phyloP scores from a whole-genome alignment of 495 filamentous ascomycete species.

The Aspergillus saccharolyticus region DNA sequence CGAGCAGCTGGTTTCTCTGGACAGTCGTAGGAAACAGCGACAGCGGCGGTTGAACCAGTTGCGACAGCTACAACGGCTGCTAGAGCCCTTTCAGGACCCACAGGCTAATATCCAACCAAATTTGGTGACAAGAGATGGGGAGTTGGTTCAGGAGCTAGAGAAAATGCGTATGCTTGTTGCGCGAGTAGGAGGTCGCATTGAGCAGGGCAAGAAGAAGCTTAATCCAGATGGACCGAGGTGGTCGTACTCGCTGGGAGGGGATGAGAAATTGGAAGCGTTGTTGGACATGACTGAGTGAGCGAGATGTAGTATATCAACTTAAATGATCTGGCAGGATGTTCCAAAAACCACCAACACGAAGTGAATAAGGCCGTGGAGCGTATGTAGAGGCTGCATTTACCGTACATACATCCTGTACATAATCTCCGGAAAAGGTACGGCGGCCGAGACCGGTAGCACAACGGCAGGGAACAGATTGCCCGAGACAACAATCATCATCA shows the following conservation, averaged over 20 bases:
- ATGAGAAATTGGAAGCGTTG: conserved; percentile 33
- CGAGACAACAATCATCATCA: neutral
- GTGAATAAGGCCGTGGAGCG: no score
- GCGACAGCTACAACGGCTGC: conserved; percentile 49
- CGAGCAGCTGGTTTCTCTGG: conserved; percentile 45
- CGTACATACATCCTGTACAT: neutral
- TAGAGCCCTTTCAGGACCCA: conserved; percentile 55
- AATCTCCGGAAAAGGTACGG: neutral
- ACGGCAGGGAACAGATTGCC: conserved; percentile 9
- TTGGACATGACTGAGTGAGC: conserved; percentile 33
- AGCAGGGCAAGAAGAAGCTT: conserved; percentile 27
- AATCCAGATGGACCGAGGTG: conserved; percentile 12
- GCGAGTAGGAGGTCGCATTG: conserved; percentile 60
- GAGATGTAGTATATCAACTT: neutral
- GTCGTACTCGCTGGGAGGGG: conserved; percentile 28
- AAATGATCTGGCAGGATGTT: no score
- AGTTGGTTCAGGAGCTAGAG: conserved; percentile 66
- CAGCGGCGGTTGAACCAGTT: conserved; percentile 53
- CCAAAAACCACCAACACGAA: no score
- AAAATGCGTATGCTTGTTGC: conserved; percentile 71
- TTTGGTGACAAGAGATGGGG: conserved; percentile 67
- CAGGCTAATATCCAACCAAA: conserved; percentile 67
- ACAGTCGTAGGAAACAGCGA: conserved; percentile 47
- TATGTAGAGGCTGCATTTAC: neutral
- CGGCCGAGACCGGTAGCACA: conserved; percentile 9